A percentile compares a stretch with the other conserved stretches of the same genome.
These are phyloP conservation scores for Cystobasidiaceae sp. DNA, from an alignment of 1,284 basidiomycete species.

Conservation along the genomic window DNA sequence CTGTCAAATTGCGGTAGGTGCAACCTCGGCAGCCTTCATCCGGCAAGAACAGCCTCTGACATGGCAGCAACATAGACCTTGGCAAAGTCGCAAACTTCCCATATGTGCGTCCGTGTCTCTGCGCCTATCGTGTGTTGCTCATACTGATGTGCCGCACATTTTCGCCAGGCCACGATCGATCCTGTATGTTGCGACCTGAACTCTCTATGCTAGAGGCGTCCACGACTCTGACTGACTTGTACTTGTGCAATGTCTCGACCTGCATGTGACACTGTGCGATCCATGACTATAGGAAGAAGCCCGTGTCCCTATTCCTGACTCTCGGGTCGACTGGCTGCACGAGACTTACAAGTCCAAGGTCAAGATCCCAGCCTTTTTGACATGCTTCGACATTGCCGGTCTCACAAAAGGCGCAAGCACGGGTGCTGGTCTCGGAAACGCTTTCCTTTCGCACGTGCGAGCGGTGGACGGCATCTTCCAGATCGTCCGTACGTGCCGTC, in stretches of 20 bases:
- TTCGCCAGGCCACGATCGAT: constrained; percentile 24
- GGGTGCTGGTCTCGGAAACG: constrained; percentile 95
- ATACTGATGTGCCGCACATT: background rate
- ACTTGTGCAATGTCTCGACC: constrained; percentile 50
- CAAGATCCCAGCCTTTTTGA: constrained; percentile 88
- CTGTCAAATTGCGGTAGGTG: constrained; percentile 77
- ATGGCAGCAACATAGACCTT: constrained; percentile 59
- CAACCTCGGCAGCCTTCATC: background rate
- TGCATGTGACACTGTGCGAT: background rate
- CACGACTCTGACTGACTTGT: too few species aligned
- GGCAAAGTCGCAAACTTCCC: constrained; percentile 98
- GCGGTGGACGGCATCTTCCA: constrained; percentile 99
- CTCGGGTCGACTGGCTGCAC: constrained; percentile 90
- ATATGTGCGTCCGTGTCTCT: constrained; percentile 54
- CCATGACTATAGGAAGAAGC: constrained; percentile 51
- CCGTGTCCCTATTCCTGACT: constrained; percentile 93
- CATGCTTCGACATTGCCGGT: constrained; percentile 98
- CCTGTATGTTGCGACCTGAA: background rate
- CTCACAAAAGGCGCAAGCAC: constrained; percentile 85
- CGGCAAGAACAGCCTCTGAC: background rate
- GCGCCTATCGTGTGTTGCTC: background rate
- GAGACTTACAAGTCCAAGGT: constrained; percentile 84
- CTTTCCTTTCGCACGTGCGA: constrained; percentile 95
- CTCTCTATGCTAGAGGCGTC: background rate
- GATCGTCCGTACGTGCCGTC: constrained; percentile 61